Conservation (phyloP, 768 basidiomycete species). For the Pholiota molesta region DNA sequence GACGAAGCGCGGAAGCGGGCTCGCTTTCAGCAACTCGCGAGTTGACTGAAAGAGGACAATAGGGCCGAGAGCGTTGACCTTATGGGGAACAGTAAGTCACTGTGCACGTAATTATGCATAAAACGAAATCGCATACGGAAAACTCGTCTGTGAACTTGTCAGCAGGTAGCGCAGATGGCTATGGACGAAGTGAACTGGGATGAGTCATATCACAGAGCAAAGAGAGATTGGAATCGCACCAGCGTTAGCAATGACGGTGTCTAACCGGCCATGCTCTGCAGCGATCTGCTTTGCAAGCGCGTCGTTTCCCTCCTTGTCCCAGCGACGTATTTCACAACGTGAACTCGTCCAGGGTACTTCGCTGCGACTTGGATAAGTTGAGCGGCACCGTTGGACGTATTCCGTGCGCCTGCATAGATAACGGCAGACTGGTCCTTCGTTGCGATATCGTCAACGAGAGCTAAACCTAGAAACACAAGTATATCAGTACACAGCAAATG, state of each 20-base stretch:
- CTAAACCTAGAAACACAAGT: too few relatives aligned
- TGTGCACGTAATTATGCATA: too few relatives aligned
- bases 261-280: too few relatives aligned
- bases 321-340: neutral
- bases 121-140: neutral
- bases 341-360: neutral
- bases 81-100: too few relatives aligned
- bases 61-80: slow-evolving; percentile 1
- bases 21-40: too few relatives aligned
- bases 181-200: too few relatives aligned
- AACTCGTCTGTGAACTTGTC: neutral
- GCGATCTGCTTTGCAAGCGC: neutral
- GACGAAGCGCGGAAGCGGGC: too few relatives aligned
- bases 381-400: neutral
- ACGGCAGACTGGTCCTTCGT: too few relatives aligned
- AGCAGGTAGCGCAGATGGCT: neutral
- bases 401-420: too few relatives aligned
- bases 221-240: neutral
- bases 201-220: neutral
- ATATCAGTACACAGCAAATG: too few relatives aligned
- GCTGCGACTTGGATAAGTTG: neutral
- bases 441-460: too few relatives aligned
- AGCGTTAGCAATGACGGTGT: slow-evolving; percentile 1
- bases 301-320: neutral
- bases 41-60: too few relatives aligned